Evolutionary conservation across 2,329 filamentous ascomycete genomes (phyloP).

Genomic region (Apiospora kogelbergensis): DNA sequence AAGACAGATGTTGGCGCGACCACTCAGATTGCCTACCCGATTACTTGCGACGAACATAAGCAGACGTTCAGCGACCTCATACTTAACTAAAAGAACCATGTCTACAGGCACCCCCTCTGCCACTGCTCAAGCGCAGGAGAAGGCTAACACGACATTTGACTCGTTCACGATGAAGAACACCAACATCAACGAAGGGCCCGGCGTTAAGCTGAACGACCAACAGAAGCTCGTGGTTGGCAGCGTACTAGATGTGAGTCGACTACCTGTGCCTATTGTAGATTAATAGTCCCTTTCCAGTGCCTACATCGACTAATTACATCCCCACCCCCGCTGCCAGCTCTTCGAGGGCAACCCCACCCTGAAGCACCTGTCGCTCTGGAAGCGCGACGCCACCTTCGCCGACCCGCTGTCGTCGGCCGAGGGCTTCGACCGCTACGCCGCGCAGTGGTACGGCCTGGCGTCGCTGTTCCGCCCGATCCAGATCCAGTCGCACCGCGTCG

Average conservation of each 20-base stretch:
- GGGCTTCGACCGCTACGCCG: constrained; percentile 51
- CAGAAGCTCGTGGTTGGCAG: constrained; percentile 58
- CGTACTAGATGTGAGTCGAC: constrained; percentile 51
- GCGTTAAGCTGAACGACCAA: constrained; percentile 46
- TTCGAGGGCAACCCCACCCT: constrained; percentile 61
- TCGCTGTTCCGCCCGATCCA: constrained; percentile 58
- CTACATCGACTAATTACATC: background rate
- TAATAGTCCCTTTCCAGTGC: background rate
- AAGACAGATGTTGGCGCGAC: background rate
- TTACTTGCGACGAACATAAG: background rate
- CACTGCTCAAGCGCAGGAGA: constrained; percentile 26
- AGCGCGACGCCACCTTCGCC: constrained; percentile 54
- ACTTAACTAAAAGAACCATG: constrained; percentile 20
- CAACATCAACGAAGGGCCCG: constrained; percentile 50
- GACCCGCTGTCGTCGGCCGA: constrained; percentile 59
- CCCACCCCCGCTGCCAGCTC: constrained; percentile 36
- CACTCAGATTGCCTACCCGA: background rate
- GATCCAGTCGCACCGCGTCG: constrained; percentile 54
- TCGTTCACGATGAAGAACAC: constrained; percentile 49
- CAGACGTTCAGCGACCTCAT: background rate
- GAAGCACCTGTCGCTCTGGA: constrained; percentile 60
- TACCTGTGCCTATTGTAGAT: too few relatives aligned
- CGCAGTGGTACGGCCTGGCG: constrained; percentile 59
- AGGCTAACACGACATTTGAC: constrained; percentile 20
- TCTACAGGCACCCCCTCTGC: constrained; percentile 27